phyloP scores from a whole-genome alignment of 441 rosid genomes.

The Erodium chrysanthum region DNA sequence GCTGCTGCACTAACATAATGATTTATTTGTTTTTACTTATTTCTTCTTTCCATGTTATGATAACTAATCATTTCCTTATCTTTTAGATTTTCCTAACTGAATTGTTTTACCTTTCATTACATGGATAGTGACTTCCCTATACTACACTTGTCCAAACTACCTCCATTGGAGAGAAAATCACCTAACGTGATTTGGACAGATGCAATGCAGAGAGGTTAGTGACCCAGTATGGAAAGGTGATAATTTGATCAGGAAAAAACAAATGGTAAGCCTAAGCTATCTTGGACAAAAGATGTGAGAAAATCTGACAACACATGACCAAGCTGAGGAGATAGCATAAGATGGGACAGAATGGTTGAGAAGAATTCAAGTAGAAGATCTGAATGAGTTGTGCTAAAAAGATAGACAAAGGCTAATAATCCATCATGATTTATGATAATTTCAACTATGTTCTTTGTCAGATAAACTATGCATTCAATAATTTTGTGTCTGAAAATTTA shows the following conservation, averaged over 20 bases:
- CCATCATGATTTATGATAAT: background rate
- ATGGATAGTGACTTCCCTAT: background rate
- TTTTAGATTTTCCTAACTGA: background rate
- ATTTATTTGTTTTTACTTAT: background rate
- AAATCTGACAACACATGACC: background rate
- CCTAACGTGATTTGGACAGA: background rate
- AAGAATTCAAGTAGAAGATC: background rate
- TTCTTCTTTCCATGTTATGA: background rate
- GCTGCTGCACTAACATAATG: background rate
- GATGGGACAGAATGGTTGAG: background rate
- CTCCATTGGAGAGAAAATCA: background rate
- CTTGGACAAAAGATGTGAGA: background rate
- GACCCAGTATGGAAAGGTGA: background rate
- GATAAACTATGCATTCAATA: slow-evolving; percentile 8
- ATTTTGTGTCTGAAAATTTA: no score
- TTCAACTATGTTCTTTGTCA: slow-evolving; percentile 2
- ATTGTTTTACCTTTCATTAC: background rate
- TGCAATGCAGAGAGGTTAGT: background rate
- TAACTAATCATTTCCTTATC: background rate
- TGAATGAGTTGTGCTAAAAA: background rate
- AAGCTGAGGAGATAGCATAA: background rate
- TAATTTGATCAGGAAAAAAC: background rate
- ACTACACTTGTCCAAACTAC: background rate
- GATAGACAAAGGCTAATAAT: background rate
- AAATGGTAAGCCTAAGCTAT: background rate